Base-by-base conservation (phyloP, 345 rosid species). In the Ceriops decandra region DNA sequence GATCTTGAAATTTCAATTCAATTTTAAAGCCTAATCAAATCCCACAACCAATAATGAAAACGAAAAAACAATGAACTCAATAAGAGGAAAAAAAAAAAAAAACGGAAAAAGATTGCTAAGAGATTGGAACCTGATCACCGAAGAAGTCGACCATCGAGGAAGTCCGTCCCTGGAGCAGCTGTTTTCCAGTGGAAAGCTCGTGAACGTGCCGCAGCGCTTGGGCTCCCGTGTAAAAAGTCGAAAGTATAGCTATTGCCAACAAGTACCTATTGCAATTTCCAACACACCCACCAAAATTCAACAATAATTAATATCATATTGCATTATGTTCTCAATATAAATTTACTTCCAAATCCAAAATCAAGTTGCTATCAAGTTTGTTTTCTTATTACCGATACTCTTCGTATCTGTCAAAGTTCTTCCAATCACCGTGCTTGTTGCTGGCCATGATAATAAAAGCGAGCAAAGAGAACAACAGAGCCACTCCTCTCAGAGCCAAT, bases 341-440 rank as follows among this genome's bases (percentile, higher is more conserved):
- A 64, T 38, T 27, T 5, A 53, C 16, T 26, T 35, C 63, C 11
- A 52, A 49, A 69, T 11, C 19, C 21, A n/a, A 61, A 28, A 5
- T 7, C 20, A 9, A 63, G 57, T 30, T n/a, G 58, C 27, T 2
- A n/a, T 11, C 22, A 33, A 30, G 28, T 22, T 8, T 27, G 19
- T 24, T 6, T 21, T 54, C 13, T 13, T 15, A 21, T 64, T 35
- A 92, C 98, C 84, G 92, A 86, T 85, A 91, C 74, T 95, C 98
- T 67, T 91, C 87, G 76, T 91, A 95, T 0, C 72, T 72, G 68
- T 90, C 90, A 77, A 88, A 91, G 65, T 86, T 47, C 68, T 74
- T 66, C 85, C 91, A 74, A 61, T 67, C 82, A 3, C 99, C 97
- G 66, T 90, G 99, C 75, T 80, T 85, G 72, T 95, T 95, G 47